Conservation (phyloP, 2,329 filamentous ascomycete genomes). For the Elsinoe batatas region DNA sequence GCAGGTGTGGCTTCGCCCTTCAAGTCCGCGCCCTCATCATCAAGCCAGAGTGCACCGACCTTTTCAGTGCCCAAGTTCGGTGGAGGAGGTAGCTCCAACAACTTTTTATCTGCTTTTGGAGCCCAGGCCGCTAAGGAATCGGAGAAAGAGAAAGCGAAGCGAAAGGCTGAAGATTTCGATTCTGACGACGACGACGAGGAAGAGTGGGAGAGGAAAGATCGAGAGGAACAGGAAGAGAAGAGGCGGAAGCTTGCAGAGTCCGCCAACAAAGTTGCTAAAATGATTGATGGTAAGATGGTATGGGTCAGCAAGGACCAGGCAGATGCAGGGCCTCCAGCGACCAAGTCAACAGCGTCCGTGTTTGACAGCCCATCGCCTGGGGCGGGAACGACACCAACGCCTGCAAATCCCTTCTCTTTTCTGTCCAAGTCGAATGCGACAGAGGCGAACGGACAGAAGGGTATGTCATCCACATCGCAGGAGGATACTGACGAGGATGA, state of each 20-base stretch:
- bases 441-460: neutral
- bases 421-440: conserved; percentile 22
- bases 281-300: conserved; percentile 15
- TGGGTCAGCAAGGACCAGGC: conserved; percentile 19
- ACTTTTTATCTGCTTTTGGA: conserved; percentile 37
- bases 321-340: conserved; percentile 7
- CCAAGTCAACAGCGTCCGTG: conserved; percentile 13
- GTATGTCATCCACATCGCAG: neutral
- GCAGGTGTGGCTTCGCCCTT: neutral
- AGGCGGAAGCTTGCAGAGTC: conserved; percentile 32
- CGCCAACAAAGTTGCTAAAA: conserved; percentile 20
- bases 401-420: conserved; percentile 27
- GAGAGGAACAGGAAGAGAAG: conserved; percentile 38
- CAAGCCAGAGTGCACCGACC: neutral
- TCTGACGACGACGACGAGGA: conserved; percentile 43
- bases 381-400: neutral
- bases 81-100: conserved; percentile 13
- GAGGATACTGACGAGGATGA: conserved; percentile 10
- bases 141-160: conserved; percentile 37
- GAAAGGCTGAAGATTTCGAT: conserved; percentile 43
- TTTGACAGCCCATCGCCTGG: neutral
- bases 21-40: neutral
- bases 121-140: conserved; percentile 30
- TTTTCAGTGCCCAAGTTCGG: conserved; percentile 11
- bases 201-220: conserved; percentile 38